Conservation (phyloP, 208 protist species). For the Trypanosoma grayi region DNA sequence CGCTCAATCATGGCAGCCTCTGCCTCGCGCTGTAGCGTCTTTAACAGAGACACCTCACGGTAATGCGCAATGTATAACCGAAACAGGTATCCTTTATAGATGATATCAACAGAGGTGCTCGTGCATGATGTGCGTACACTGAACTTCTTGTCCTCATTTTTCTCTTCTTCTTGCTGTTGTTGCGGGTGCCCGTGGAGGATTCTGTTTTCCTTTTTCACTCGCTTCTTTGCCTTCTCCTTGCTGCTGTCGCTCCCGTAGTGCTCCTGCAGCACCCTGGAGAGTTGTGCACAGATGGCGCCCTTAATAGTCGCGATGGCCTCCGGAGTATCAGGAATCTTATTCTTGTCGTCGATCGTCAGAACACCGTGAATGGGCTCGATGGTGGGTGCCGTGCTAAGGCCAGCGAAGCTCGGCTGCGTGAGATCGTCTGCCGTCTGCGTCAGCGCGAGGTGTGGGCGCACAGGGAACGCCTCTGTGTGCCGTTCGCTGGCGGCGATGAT, state of each 20-base stretch:
- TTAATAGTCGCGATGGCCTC: conserved; percentile 86
- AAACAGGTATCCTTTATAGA: conserved; percentile 80
- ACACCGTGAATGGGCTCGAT: conserved; percentile 81
- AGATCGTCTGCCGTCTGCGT: conserved; percentile 64
- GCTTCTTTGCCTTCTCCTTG: neutral
- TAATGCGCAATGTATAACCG: conserved; percentile 88
- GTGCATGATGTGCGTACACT: conserved; percentile 54
- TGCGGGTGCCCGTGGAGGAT: neutral
- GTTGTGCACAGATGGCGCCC: conserved; percentile 82
- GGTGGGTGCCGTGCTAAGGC: conserved; percentile 51
- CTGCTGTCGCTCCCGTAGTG: conserved; percentile 26
- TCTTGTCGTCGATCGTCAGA: conserved; percentile 80
- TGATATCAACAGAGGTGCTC: conserved; percentile 74
- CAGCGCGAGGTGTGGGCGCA: conserved; percentile 76
- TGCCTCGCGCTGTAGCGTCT: conserved; percentile 61
- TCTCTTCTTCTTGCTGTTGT: conserved; percentile 10
- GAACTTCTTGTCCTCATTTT: conserved; percentile 11
- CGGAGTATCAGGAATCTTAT: conserved; percentile 78
- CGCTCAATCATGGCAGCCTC: conserved; percentile 74
- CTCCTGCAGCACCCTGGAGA: conserved; percentile 68
- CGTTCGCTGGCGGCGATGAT: conserved; percentile 73
- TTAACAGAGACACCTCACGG: conserved; percentile 79
- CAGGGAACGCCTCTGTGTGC: conserved; percentile 67
- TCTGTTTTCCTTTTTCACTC: neutral
- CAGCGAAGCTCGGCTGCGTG: conserved; percentile 39